Conservation (phyloP, 1,139 yeast species). For the Nakaseomyces sp. region DNA sequence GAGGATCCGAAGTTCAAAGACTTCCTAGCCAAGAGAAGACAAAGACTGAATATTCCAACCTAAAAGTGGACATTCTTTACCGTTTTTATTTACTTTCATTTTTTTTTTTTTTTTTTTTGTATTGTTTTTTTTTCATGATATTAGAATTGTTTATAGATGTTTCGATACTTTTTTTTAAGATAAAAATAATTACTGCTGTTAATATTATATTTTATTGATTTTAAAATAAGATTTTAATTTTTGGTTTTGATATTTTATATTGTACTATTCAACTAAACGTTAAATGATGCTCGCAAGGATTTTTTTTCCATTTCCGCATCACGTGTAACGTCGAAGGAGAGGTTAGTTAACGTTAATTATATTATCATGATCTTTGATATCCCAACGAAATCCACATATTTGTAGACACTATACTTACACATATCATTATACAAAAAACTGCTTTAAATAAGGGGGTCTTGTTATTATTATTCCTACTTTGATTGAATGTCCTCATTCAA, state of each 20-base stretch:
- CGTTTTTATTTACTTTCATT: neutral
- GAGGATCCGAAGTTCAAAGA: constrained; percentile 3
- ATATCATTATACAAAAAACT: neutral
- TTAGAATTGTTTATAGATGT: too few species aligned
- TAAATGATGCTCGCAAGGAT: neutral
- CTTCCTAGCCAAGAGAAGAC: constrained; percentile 5
- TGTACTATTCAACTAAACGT: neutral
- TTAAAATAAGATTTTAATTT: neutral
- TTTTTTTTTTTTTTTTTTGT: neutral
- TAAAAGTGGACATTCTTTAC: neutral
- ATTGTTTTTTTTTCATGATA: neutral
- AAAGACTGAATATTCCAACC: constrained; percentile 1
- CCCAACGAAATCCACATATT: too few species aligned
- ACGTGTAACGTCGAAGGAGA: too few species aligned
- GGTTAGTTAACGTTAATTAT: too few species aligned
- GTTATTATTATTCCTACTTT: neutral
- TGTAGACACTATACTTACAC: too few species aligned
- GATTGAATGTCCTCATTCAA: constrained; percentile 31
- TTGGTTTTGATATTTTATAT: neutral
- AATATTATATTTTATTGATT: too few species aligned
- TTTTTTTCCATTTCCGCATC: too few species aligned
- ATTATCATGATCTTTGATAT: too few species aligned
- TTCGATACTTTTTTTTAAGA: too few species aligned
- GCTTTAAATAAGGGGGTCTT: too few species aligned
- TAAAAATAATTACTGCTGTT: too few species aligned